Base-by-base conservation (phyloP, 495 filamentous ascomycete genomes). In the Apiosordaria backusii region DNA sequence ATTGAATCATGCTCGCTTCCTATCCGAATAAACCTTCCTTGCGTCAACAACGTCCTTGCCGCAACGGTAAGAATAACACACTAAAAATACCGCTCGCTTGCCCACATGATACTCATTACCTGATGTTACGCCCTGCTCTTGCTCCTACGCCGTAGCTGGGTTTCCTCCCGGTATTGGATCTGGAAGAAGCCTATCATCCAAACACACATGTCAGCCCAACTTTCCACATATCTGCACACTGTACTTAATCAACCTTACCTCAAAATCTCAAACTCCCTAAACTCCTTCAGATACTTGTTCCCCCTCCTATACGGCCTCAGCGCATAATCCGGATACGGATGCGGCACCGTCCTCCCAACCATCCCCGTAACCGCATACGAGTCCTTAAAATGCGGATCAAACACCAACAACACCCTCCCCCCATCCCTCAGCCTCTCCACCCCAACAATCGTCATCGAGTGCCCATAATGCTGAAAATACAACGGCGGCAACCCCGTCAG, bases 381-480 rank as follows among this genome's bases (percentile, higher is more conserved):
- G 10, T 45, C 89, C 59, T 87, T 86, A 74, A 91, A 94, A 79
- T 90, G 90, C 1, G 95, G 92, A 76, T 98, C 95, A 70, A 97
- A 97, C 21, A 97, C 89, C 3, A 99, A 77, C 9, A 99, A 77
- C 68, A 91, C 60, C 84, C 82, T 29, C 77, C 76, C 29, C 92
- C 92, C 9, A 13, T 45, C 65, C 89, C 83, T 80, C 9, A 82
- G 83, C 25, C 83, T 82, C 72, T 97, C 93, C 50, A 97, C 83
- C 0, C 95, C 95, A 62, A 99, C 82, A 53, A 98, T 93, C 1
- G 93, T 97, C 79, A 97, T 83, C 4, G 93, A 97, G 72, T 99
- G 95, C 5, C 93, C 93, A 87, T 85, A 84, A 69, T 96, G 91
- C 75, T 99, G 95, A 68, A 97, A 90, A 74, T 97, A 97, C 57